phyloP scores from a whole-genome alignment of 306 rosid genomes.

The Pyrus betulifolia region DNA sequence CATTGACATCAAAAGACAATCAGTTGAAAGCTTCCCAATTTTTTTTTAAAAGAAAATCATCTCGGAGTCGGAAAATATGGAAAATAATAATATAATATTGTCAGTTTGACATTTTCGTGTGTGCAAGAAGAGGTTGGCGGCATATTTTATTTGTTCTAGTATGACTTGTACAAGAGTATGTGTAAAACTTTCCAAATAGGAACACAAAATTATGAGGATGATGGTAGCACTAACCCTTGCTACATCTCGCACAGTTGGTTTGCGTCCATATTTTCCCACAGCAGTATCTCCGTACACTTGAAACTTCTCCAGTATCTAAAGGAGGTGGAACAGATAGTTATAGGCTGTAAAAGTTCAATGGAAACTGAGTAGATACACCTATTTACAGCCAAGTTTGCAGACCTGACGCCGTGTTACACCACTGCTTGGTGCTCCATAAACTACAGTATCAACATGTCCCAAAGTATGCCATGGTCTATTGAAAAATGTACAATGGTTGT shows the following conservation, averaged over 20 bases:
- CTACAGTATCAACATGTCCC: constrained; percentile 72
- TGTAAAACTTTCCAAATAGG: not conserved
- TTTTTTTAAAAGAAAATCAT: not conserved
- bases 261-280: constrained; percentile 56
- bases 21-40: too few relatives aligned
- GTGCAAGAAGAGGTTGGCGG: not conserved
- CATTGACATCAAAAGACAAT: too few relatives aligned
- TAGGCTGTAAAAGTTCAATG: not conserved
- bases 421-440: constrained; percentile 75
- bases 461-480: constrained; percentile 82
- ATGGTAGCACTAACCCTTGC: constrained; percentile 50
- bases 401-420: constrained; percentile 89
- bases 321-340: not conserved
- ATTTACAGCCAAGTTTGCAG: constrained; percentile 28
- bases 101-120: not conserved
- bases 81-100: not conserved
- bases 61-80: not conserved
- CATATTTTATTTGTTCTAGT: not conserved
- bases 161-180: not conserved
- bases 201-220: not conserved
- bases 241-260: constrained; percentile 72
- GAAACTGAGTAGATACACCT: constrained; percentile 14
- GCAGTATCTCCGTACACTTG: constrained; percentile 83
- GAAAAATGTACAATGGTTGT: constrained; percentile 19
- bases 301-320: constrained; percentile 70